Conservation (phyloP, 176 grass and related monocot genomes). For the Chloris gayana region DNA sequence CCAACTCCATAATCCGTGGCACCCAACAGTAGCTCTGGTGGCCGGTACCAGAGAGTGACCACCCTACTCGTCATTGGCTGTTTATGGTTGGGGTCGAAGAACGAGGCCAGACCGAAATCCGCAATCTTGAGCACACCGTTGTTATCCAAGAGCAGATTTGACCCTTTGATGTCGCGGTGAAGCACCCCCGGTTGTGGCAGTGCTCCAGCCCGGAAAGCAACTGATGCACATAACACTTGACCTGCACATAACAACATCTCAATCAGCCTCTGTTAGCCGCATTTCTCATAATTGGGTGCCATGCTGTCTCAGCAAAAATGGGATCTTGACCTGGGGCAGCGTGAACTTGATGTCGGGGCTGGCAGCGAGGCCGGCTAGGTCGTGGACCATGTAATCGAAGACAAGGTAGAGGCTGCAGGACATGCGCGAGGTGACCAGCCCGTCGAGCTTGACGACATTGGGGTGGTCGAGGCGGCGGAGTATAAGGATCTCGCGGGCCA, state of each 20-base stretch:
- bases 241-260: constrained; percentile 49
- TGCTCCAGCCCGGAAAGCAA: constrained; percentile 78
- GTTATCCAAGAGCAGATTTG: constrained; percentile 76
- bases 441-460: constrained; percentile 84
- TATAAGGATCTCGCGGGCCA: constrained; percentile 88
- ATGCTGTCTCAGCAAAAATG: background rate
- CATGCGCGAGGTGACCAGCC: constrained; percentile 78
- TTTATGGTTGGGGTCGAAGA: constrained; percentile 81
- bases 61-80: constrained; percentile 83
- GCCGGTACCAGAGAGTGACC: constrained; percentile 82
- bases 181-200: constrained; percentile 68
- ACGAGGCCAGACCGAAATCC: constrained; percentile 71
- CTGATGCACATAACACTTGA: constrained; percentile 93
- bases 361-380: constrained; percentile 78
- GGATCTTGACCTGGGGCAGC: constrained; percentile 71
- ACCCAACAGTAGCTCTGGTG: constrained; percentile 73
- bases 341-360: constrained; percentile 93
- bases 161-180: constrained; percentile 86
- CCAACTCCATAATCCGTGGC: constrained; percentile 82
- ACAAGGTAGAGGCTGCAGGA: constrained; percentile 91
- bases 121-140: constrained; percentile 69
- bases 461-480: constrained; percentile 77
- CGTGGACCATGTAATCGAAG: constrained; percentile 89
- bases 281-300: constrained; percentile 32
- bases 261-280: background rate